Conservation (phyloP, 1,284 basidiomycete genomes). For the Coniferiporia sulphurascens region DNA sequence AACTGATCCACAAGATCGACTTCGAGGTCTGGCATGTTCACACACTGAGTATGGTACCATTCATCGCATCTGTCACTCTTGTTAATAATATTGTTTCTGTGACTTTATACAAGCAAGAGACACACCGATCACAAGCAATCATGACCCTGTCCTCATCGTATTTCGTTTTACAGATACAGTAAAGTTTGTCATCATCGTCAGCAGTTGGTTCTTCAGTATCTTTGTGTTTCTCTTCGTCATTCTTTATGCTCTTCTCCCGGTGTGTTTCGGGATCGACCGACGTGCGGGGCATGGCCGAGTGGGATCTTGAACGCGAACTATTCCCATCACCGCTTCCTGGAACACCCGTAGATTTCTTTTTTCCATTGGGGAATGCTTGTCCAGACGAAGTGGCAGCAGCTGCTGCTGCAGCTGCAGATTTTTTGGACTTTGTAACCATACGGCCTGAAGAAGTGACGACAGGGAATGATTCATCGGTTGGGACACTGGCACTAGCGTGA, state of each 20-base stretch:
- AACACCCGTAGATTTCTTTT: slow-evolving; percentile 30
- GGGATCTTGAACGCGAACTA: slow-evolving; percentile 55
- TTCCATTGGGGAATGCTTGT: slow-evolving; percentile 17
- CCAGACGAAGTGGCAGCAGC: slow-evolving; percentile 20
- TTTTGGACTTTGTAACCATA: slow-evolving; percentile 20
- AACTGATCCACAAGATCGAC: slow-evolving; percentile 85
- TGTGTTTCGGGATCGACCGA: slow-evolving; percentile 37
- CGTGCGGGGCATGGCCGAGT: slow-evolving; percentile 56
- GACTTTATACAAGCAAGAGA: slow-evolving; percentile 22
- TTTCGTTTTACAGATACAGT: slow-evolving; percentile 76
- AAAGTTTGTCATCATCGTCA: slow-evolving; percentile 70
- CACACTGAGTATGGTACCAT: slow-evolving; percentile 84
- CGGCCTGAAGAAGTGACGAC: slow-evolving; percentile 18
- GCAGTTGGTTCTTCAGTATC: slow-evolving; percentile 52
- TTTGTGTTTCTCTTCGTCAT: slow-evolving; percentile 39
- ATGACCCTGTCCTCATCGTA: slow-evolving; percentile 81
- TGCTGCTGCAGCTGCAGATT: slow-evolving; percentile 21
- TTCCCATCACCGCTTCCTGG: slow-evolving; percentile 22
- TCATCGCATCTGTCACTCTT: slow-evolving; percentile 65
- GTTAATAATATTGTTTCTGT: slow-evolving; percentile 1
- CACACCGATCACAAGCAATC: slow-evolving; percentile 86
- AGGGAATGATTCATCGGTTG: slow-evolving; percentile 11
- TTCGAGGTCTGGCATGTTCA: slow-evolving; percentile 69
- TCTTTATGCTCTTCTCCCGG: slow-evolving; percentile 23
- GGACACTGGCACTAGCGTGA: neutral